Evolutionary conservation across 2,329 filamentous ascomycete genomes (phyloP).

Genomic region (Sporothrix dimorphospora): DNA sequence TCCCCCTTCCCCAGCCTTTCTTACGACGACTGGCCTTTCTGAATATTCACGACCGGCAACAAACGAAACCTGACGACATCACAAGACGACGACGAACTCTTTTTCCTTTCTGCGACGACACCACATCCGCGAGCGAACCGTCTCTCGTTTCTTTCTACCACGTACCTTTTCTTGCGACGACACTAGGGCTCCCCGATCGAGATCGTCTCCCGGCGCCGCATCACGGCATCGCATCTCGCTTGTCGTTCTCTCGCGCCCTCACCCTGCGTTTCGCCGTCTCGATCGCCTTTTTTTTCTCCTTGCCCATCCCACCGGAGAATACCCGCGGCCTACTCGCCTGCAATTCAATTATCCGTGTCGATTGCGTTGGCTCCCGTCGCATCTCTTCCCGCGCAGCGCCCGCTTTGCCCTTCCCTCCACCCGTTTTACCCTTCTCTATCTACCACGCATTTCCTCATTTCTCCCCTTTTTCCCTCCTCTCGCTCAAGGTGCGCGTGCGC

Average conservation of each 20-base stretch:
- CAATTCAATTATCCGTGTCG: conserved; percentile 5
- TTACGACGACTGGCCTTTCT: conserved; percentile 21
- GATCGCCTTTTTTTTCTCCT: background rate
- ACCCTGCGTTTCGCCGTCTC: background rate
- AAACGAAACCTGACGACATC: conserved; percentile 10
- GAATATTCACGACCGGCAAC: conserved; percentile 10
- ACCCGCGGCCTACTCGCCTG: conserved; percentile 18
- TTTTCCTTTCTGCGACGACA: background rate
- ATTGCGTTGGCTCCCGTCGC: conserved; percentile 22
- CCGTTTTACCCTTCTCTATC: conserved; percentile 10
- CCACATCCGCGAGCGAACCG: background rate
- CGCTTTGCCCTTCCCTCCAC: background rate
- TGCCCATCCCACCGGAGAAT: background rate
- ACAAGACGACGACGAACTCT: background rate
- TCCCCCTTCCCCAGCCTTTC: conserved; percentile 27
- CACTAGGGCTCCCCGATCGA: background rate
- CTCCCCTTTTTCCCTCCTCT: background rate
- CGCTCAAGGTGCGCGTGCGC: background rate
- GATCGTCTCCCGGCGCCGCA: conserved; percentile 11
- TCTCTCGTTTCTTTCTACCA: background rate
- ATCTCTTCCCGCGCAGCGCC: conserved; percentile 16
- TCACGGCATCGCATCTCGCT: conserved; percentile 14
- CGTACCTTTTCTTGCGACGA: background rate
- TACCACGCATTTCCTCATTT: background rate
- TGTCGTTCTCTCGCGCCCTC: background rate